A percentile compares a stretch with the other conserved stretches of the same genome.
phyloP scores from a whole-genome alignment of 164 flowering plant species.

The Nymphaea thermarum region DNA sequence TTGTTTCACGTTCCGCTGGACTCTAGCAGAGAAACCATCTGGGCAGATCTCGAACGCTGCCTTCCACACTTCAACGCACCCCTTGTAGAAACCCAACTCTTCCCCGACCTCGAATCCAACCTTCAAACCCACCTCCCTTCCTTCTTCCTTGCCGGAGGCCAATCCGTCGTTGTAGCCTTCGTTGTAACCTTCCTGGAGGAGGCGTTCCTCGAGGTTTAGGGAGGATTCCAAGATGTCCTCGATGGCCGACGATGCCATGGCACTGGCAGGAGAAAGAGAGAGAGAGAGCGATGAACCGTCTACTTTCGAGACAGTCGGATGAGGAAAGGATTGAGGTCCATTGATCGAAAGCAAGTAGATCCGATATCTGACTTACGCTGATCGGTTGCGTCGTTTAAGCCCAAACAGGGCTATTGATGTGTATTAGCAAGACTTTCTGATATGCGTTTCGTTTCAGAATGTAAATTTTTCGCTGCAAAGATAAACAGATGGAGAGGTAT shows the following conservation, averaged over 20 bases:
- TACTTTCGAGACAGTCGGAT: too few relatives aligned
- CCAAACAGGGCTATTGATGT: too few relatives aligned
- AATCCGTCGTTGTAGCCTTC: constrained; percentile 56
- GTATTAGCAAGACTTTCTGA: too few relatives aligned
- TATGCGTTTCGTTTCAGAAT: too few relatives aligned
- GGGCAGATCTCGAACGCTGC: constrained; percentile 36
- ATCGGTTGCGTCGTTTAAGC: too few relatives aligned
- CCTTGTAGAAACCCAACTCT: constrained; percentile 68
- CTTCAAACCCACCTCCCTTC: constrained; percentile 48
- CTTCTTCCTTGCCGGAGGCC: constrained; percentile 48
- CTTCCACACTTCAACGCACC: constrained; percentile 58
- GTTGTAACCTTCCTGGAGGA: constrained; percentile 38
- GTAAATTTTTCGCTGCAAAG: too few relatives aligned
- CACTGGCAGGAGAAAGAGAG: too few relatives aligned
- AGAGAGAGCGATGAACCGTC: too few relatives aligned
- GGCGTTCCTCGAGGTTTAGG: constrained; percentile 47
- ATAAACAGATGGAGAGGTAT: too few relatives aligned
- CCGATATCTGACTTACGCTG: too few relatives aligned
- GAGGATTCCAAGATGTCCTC: constrained; percentile 56
- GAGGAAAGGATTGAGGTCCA: too few relatives aligned
- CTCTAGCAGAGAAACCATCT: constrained; percentile 34
- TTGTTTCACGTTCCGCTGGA: constrained; percentile 37
- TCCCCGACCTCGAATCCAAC: constrained; percentile 61
- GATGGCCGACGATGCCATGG: background rate
- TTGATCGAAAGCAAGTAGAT: too few relatives aligned